phyloP scores from a whole-genome alignment of 2,329 filamentous ascomycete genomes.

The Fusarium falciforme region DNA sequence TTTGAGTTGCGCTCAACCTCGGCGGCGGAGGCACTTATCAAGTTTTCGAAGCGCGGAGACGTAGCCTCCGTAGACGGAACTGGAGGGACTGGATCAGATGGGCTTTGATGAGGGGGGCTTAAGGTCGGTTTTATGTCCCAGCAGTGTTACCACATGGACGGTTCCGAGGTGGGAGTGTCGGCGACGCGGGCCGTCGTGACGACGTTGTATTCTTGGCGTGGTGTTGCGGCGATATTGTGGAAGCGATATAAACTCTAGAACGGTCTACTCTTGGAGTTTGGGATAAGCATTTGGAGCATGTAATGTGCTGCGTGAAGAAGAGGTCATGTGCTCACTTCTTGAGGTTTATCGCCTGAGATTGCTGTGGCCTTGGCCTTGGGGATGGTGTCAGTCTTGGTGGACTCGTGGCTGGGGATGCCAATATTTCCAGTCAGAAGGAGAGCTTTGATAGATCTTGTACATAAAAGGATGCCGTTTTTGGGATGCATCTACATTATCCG shows the following conservation, averaged over 20 bases:
- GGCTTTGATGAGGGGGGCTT: slow-evolving; percentile 59
- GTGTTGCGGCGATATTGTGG: slow-evolving; percentile 55
- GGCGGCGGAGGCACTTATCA: slow-evolving; percentile 44
- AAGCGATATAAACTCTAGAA: slow-evolving; percentile 47
- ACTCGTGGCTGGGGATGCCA: neutral
- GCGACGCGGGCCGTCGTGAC: slow-evolving; percentile 59
- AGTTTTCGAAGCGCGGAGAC: slow-evolving; percentile 57
- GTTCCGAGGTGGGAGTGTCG: slow-evolving; percentile 63
- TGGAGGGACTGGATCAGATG: slow-evolving; percentile 63
- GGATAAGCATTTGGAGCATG: neutral
- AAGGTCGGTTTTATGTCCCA: slow-evolving; percentile 58
- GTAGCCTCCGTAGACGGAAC: slow-evolving; percentile 64
- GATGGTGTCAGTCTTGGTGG: neutral
- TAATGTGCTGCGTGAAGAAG: neutral
- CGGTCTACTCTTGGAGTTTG: neutral
- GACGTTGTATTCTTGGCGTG: slow-evolving; percentile 56
- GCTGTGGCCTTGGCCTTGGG: neutral
- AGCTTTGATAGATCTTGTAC: neutral
- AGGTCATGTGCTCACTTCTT: neutral
- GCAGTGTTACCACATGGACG: slow-evolving; percentile 64
- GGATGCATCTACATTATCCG: neutral
- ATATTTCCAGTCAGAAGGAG: neutral
- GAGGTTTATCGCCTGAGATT: neutral
- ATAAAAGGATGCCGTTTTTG: neutral
- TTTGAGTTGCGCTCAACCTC: slow-evolving; percentile 43